phyloP scores from a whole-genome alignment of 805 yeast genomes.

The Candida arabinofermentans region DNA sequence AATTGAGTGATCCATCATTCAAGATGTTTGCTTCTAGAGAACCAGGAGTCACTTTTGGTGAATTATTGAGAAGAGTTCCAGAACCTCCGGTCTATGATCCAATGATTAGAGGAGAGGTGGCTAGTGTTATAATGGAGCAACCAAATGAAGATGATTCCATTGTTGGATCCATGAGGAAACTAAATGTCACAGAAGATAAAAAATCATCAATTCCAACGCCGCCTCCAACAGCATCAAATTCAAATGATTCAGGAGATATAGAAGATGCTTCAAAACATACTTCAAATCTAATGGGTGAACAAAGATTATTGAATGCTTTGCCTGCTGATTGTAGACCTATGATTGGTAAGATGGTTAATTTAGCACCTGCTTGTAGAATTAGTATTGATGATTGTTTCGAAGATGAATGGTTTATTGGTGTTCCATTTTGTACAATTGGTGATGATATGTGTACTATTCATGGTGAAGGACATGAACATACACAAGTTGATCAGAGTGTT shows the following conservation, averaged over 20 bases:
- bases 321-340: slow-evolving; percentile 67
- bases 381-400: slow-evolving; percentile 74
- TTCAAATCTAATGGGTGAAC: slow-evolving; percentile 65
- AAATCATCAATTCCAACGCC: slow-evolving; percentile 15
- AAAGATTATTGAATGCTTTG: slow-evolving; percentile 62
- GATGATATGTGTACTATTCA: slow-evolving; percentile 36
- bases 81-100: slow-evolving; percentile 37
- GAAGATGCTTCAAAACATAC: slow-evolving; percentile 41
- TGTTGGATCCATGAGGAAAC: background rate
- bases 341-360: slow-evolving; percentile 71
- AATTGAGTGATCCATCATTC: slow-evolving; percentile 74
- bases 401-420: slow-evolving; percentile 63
- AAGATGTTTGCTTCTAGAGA: slow-evolving; percentile 75
- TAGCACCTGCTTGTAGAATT: slow-evolving; percentile 83
- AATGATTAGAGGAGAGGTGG: slow-evolving; percentile 10
- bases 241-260: slow-evolving; percentile 7
- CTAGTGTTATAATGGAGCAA: background rate
- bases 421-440: slow-evolving; percentile 65
- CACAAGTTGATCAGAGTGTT: slow-evolving; percentile 86
- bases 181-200: background rate
- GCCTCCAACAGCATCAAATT: slow-evolving; percentile 17
- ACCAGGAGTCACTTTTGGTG: slow-evolving; percentile 62
- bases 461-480: slow-evolving; percentile 70
- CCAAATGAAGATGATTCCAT: background rate
- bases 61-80: slow-evolving; percentile 53